Evolutionary conservation across 2,329 filamentous ascomycete species (phyloP).

Genomic region (Huntiella moniliformis): DNA sequence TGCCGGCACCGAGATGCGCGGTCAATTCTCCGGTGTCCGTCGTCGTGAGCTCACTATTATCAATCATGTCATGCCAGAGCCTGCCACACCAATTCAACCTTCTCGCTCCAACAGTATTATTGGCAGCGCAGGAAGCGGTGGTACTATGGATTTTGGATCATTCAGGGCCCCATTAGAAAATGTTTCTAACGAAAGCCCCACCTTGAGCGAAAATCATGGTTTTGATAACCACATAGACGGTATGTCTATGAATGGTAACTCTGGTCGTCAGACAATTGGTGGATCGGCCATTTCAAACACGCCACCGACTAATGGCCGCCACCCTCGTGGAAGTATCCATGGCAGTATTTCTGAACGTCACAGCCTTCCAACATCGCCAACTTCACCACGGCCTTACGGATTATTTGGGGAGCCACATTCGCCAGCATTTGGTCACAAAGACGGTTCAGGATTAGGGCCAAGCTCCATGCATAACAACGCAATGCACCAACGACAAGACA

Average conservation of each 20-base stretch:
- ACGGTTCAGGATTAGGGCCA: too few species aligned
- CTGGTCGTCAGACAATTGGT: neutral
- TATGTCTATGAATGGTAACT: too few species aligned
- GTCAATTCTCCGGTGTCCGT: slow-evolving; percentile 13
- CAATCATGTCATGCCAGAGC: slow-evolving; percentile 15
- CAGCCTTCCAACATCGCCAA: slow-evolving; percentile 6
- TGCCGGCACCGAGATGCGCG: slow-evolving; percentile 2
- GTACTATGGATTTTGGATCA: slow-evolving; percentile 5
- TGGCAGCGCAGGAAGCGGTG: neutral
- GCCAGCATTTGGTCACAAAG: neutral
- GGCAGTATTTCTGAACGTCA: neutral
- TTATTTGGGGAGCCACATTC: slow-evolving; percentile 5
- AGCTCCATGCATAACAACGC: too few species aligned
- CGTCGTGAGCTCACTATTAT: slow-evolving; percentile 20
- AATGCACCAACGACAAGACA: too few species aligned
- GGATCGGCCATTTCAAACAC: neutral
- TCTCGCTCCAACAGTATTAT: slow-evolving; percentile 1
- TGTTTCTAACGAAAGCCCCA: neutral
- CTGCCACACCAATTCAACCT: slow-evolving; percentile 2
- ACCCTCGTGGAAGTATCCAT: too few species aligned
- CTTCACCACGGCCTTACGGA: neutral
- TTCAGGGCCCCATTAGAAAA: slow-evolving; percentile 6
- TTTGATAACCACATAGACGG: too few species aligned
- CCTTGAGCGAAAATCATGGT: neutral
- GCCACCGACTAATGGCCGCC: too few species aligned